Conservation (phyloP, 2,329 filamentous ascomycete genomes). For the Fusarium veterinarium region DNA sequence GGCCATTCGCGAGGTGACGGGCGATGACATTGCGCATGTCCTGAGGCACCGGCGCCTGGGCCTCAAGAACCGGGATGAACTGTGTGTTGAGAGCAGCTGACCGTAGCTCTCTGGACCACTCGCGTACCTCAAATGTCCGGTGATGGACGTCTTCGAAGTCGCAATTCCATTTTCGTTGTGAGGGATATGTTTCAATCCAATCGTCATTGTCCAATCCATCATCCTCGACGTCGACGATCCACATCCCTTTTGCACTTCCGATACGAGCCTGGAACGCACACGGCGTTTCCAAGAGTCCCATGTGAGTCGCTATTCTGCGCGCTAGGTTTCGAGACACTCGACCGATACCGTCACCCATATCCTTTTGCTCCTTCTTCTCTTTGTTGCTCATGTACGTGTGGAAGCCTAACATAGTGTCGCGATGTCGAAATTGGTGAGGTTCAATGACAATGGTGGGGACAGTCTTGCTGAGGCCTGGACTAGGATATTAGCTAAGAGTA, state of each 20-base stretch:
- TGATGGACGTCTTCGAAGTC: constrained; percentile 61
- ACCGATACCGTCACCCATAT: constrained; percentile 76
- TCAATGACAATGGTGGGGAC: constrained; percentile 59
- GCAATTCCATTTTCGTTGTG: constrained; percentile 75
- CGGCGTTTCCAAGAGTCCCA: constrained; percentile 67
- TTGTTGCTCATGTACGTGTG: constrained; percentile 72
- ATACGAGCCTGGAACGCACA: constrained; percentile 77
- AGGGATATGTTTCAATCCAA: constrained; percentile 75
- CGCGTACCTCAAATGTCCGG: constrained; percentile 74
- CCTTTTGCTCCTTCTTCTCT: constrained; percentile 42
- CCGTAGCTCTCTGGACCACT: constrained; percentile 46
- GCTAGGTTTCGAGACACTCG: constrained; percentile 72
- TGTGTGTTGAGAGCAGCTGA: constrained; percentile 72
- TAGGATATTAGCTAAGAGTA: constrained; percentile 1
- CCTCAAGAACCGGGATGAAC: constrained; percentile 74
- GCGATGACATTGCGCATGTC: constrained; percentile 62
- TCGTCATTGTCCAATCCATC: constrained; percentile 54
- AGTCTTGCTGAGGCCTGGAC: constrained; percentile 64
- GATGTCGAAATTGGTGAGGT: constrained; percentile 56
- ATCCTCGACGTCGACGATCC: constrained; percentile 70
- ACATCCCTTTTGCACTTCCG: constrained; percentile 80
- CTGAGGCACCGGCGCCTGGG: constrained; percentile 61
- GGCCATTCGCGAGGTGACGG: constrained; percentile 59
- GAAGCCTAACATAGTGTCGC: constrained; percentile 9
- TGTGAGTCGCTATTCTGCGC: constrained; percentile 58